phyloP scores from a whole-genome alignment of 2,329 filamentous ascomycete genomes.

The Phaeoacremonium minimum region DNA sequence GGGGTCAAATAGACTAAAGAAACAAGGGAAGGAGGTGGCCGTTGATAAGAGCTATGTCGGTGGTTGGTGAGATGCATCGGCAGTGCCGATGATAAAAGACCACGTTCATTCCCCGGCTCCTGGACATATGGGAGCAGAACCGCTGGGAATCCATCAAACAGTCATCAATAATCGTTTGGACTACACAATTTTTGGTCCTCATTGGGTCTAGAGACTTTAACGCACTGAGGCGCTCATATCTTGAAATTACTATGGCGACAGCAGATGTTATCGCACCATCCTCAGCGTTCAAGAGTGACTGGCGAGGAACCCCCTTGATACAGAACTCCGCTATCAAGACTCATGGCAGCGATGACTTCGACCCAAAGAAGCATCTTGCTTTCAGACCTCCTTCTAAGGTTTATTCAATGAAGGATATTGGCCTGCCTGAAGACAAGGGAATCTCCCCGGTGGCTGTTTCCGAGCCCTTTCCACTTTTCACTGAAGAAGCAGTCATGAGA shows the following conservation, averaged over 20 bases:
- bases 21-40: background rate
- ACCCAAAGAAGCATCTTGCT: constrained; percentile 43
- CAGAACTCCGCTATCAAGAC: background rate
- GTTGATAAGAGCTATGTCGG: background rate
- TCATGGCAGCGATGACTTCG: constrained; percentile 2
- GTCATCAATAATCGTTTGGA: background rate
- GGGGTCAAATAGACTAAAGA: background rate
- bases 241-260: too few relatives aligned
- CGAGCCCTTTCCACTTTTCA: constrained; percentile 62
- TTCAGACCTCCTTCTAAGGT: constrained; percentile 46
- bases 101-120: background rate
- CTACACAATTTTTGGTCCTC: background rate
- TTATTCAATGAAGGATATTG: constrained; percentile 59
- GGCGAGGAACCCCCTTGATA: background rate
- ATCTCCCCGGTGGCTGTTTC: constrained; percentile 61
- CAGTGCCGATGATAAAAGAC: too few relatives aligned
- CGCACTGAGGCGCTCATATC: too few relatives aligned
- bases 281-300: background rate
- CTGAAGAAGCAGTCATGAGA: constrained; percentile 52
- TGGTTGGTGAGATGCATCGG: background rate
- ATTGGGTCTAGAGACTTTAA: background rate
- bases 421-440: constrained; percentile 47
- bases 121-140: background rate
- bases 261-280: background rate
- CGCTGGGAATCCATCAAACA: background rate